Percentiles rank a stretch among this genome's conserved stretches.
Conservation (phyloP, 345 rosid species). For the Ricinus communis region DNA sequence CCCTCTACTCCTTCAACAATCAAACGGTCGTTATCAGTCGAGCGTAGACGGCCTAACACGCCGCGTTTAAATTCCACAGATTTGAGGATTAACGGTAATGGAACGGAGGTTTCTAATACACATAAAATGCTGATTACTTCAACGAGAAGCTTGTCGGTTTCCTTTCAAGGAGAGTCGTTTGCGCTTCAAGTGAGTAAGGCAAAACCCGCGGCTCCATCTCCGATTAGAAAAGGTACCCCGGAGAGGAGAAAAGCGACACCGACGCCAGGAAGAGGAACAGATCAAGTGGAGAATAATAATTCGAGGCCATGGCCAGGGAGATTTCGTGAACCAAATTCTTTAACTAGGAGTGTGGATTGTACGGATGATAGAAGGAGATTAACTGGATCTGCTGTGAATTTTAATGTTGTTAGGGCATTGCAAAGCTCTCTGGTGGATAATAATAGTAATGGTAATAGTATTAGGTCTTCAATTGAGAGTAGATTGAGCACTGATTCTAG, state of each 20-base stretch:
- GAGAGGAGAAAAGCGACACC: conserved; percentile 60
- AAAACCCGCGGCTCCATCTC: conserved; percentile 51
- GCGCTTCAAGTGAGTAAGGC: conserved; percentile 69
- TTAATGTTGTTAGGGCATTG: conserved; percentile 54
- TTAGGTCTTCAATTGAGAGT: conserved; percentile 49
- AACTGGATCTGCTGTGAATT: conserved; percentile 42
- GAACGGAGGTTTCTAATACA: conserved; percentile 45
- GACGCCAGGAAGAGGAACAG: conserved; percentile 37
- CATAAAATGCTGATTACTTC: conserved; percentile 69
- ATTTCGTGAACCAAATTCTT: conserved; percentile 44
- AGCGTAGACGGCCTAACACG: conserved; percentile 61
- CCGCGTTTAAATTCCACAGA: conserved; percentile 45
- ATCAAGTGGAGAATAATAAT: conserved; percentile 54
- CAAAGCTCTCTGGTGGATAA: conserved; percentile 53
- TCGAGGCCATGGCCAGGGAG: conserved; percentile 75
- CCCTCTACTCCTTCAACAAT: conserved; percentile 35
- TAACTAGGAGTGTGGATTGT: conserved; percentile 66
- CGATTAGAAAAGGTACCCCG: conserved; percentile 63
- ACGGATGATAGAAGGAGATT: conserved; percentile 47
- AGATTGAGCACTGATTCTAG: conserved; percentile 56
- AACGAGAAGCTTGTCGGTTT: conserved; percentile 70
- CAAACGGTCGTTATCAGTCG: conserved; percentile 68
- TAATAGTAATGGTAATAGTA: background rate
- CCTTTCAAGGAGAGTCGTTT: conserved; percentile 83
- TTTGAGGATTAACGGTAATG: conserved; percentile 29